These are phyloP conservation scores for Talaromyces thailandensis DNA, from an alignment of 495 filamentous ascomycete genomes.

Conservation along the genomic window DNA sequence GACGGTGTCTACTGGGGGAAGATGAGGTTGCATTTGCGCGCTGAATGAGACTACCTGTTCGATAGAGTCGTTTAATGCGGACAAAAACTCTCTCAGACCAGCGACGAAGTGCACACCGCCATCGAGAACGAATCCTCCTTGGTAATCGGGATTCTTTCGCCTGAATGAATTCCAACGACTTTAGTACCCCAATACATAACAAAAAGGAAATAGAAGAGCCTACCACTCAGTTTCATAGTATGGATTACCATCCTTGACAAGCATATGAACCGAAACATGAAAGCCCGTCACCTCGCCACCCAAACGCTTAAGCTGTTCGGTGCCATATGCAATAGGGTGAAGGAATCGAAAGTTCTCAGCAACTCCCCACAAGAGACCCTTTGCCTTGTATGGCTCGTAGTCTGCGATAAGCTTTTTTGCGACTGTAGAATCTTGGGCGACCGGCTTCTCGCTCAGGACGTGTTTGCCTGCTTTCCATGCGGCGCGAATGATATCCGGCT, in stretches of 20 bases:
- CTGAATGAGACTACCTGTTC: conserved; percentile 31
- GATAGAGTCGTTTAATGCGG: conserved; percentile 33
- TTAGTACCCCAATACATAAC: not conserved
- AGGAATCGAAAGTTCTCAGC: conserved; percentile 73
- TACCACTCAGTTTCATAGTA: conserved; percentile 53
- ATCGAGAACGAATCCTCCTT: conserved; percentile 73
- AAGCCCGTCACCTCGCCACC: conserved; percentile 51
- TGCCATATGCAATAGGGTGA: conserved; percentile 45
- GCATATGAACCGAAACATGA: conserved; percentile 28
- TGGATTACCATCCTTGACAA: not conserved
- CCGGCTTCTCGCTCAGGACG: conserved; percentile 59
- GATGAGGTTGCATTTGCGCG: conserved; percentile 53
- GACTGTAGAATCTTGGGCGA: conserved; percentile 55
- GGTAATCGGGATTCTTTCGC: conserved; percentile 58
- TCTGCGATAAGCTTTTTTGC: conserved; percentile 54
- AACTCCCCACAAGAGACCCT: conserved; percentile 49
- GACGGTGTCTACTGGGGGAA: conserved; percentile 69
- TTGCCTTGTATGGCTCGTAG: conserved; percentile 43
- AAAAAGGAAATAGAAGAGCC: not conserved
- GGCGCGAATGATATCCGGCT: conserved; percentile 12
- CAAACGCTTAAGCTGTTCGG: conserved; percentile 46
- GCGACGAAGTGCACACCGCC: conserved; percentile 69
- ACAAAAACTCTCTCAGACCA: conserved; percentile 50
- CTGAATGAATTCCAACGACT: not conserved
- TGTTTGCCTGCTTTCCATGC: conserved; percentile 18